Conservation (phyloP, 257 asterid species). For the Solanum bukasovii region DNA sequence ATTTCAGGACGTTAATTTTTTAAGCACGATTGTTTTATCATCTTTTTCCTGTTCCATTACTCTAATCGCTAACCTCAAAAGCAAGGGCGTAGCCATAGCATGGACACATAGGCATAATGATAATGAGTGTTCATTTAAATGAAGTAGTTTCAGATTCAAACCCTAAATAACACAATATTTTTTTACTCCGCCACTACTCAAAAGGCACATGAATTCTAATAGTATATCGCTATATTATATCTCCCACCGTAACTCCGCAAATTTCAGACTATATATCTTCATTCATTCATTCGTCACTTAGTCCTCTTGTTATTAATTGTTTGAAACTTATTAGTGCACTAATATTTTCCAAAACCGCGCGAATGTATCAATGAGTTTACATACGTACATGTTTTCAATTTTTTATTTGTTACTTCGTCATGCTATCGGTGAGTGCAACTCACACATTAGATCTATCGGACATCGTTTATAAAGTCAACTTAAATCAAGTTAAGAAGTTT, state of each 20-base stretch:
- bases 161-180: no score
- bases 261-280: not conserved
- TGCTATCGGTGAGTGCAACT: not conserved
- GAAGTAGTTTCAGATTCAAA: no score
- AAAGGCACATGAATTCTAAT: not conserved
- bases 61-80: not conserved
- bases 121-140: no score
- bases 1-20: no score
- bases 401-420: not conserved
- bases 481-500: not conserved
- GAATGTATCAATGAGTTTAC: not conserved
- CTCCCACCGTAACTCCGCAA: not conserved
- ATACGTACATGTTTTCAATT: no score
- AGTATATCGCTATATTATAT: not conserved
- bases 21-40: rapidly evolving
- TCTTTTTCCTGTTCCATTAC: not conserved
- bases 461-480: not conserved
- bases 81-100: no score
- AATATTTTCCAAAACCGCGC: not conserved
- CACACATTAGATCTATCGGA: not conserved
- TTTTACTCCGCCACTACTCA: no score
- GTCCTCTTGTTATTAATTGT: not conserved
- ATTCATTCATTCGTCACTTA: not conserved
- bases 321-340: not conserved
- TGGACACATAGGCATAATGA: no score